Base-by-base conservation (phyloP, 2,329 filamentous ascomycete genomes). In the Leptographium wingfieldii region DNA sequence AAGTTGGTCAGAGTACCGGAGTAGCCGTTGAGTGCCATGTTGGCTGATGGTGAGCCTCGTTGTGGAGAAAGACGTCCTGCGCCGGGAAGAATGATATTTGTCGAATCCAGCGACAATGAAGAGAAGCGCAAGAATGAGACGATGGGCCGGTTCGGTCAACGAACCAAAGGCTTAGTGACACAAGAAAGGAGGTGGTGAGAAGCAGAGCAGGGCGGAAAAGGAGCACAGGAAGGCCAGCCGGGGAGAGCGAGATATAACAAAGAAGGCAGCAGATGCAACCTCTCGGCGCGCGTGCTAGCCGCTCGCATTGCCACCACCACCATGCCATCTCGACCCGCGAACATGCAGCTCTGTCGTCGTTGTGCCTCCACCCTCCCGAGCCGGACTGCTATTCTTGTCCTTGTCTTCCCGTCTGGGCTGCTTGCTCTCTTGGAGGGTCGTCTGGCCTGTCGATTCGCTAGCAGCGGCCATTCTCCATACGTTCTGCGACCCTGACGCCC, bases 91-190 rank as follows among this genome's bases (percentile, higher is more conserved):
- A n/a, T 1, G 3, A 10, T 55, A 14, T 38, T 38, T 38, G 31
- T 55, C 19, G 52, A 35, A 14, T 14, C 52, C 52, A 38, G 60
- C 64, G 63, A 68, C 65, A 65, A 67, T 25, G 52, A 51, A 27
- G 31, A 48, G 57, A 53, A 61, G 29, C 38, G 60, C 35, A 25
- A 53, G 10, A 27, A 31, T 38, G 27, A 59, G 63, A 73, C 67
- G 73, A 76, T 69, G 69, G 73, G 71, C 73, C 68, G 71, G 73
- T 68, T 75, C 74, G 75, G 66, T 75, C 75, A 73, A 76, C 75
- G 73, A 76, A 73, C 71, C 69, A 29, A 69, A 60, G 57, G 22
- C 22, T 22, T 22, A 70, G 65, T 69, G 64, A 66, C 64, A 65
- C 63, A 56, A 63, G 69, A 69, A 68, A 65, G 68, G 72, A 69